Evolutionary conservation across 106 monocot genomes (phyloP), one percentile per base, ranked within the genome.

Genomic region (Allium sativum): DNA sequence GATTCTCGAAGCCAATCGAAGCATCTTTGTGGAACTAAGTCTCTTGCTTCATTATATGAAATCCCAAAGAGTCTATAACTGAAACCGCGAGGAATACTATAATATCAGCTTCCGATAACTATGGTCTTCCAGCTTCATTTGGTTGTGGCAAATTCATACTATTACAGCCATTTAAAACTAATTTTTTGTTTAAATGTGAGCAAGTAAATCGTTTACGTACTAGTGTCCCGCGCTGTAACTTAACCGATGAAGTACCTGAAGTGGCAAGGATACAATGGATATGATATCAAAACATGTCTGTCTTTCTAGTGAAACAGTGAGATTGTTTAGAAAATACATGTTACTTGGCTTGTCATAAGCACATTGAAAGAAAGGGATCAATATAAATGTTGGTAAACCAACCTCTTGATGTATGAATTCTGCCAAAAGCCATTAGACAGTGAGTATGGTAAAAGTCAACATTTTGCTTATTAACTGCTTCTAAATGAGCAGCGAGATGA

Each of bases 401-500:
- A 70, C 63, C 65, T 47, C 20, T 58, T 65, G 65, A 22, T 56
- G 42, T 31, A 18, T 61, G 65, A 61, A 53, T 12, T 40, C 77
- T 48, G 45, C 54, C 77, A 61, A 85, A 85, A 53, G 50, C 54
- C 74, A 85, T 79, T 44, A 70, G 61, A 18, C 77, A 74, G 40
- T 74, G 80, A 59, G 80, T 68, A 74, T 85, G 77, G 65, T 80
- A 73, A 74, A 85, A 85, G 61, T 85, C 84, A 14, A 80, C 66
- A 72, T 85, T 85, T 10, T 80, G 55, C 21, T 77, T 70, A 53
- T 67, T 73, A 67, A 85, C 84, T 68, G 84, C 84, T 74, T 85
- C 84, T 61, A 85, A 19, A 74, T 85, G 84, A 22, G 84, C 84
- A 71, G 84, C 84, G 66, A 85, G 72, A 77, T 85, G 84, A 61